A percentile compares a stretch with the other conserved stretches of the same genome.
Evolutionary conservation across 140 eudicot genomes (phyloP).

Genomic region (Stevia rebaudiana): DNA sequence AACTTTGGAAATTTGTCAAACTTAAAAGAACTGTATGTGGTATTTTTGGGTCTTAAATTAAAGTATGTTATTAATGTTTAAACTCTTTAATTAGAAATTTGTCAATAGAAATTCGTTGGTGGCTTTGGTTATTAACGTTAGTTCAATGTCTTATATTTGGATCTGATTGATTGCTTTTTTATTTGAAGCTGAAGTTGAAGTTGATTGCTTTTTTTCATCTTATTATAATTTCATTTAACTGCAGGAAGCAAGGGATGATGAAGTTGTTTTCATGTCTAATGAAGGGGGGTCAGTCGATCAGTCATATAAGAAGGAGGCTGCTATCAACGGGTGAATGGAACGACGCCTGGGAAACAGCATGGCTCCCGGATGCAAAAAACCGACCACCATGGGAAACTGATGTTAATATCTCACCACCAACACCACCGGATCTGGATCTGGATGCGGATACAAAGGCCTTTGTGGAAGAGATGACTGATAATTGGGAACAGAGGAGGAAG

Average conservation of each 20-base stretch:
- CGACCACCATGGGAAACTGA: conserved; percentile 91
- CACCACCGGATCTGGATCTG: conserved; percentile 39
- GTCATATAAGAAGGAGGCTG: conserved; percentile 23
- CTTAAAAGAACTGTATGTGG: no score
- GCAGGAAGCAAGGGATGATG: neutral
- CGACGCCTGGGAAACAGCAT: conserved; percentile 90
- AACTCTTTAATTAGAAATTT: no score
- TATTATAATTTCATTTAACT: no score
- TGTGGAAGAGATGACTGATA: conserved; percentile 83
- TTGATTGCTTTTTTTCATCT: no score
- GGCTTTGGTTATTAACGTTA: no score
- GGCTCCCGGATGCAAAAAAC: conserved; percentile 80
- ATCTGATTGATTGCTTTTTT: no score
- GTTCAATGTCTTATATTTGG: no score
- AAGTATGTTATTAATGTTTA: no score
- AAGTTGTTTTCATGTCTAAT: conserved; percentile 5
- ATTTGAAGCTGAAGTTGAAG: no score
- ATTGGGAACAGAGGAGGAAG: conserved; percentile 84
- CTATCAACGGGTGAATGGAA: conserved; percentile 75
- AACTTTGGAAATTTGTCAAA: no score
- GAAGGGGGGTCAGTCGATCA: conserved; percentile 5
- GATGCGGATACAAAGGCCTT: conserved; percentile 89
- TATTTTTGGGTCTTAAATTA: no score
- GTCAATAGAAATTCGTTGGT: no score
- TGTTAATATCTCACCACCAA: conserved; percentile 50